A percentile compares a stretch with the other conserved stretches of the same genome.
Evolutionary conservation across 2,329 filamentous ascomycete genomes (phyloP).

Genomic region (Fusarium xyrophilum): DNA sequence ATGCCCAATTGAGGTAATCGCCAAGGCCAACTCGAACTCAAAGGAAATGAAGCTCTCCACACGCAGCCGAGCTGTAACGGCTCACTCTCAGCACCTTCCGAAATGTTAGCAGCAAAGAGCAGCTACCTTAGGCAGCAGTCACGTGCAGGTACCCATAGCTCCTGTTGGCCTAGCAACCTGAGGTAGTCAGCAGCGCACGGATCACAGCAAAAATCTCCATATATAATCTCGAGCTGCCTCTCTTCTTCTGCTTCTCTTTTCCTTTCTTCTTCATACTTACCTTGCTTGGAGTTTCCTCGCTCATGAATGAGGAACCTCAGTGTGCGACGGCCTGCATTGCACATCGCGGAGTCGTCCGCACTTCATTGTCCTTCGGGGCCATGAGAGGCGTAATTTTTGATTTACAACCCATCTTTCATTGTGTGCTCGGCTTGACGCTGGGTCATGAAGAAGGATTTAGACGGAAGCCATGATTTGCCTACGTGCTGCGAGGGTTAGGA

Average conservation of each 20-base stretch:
- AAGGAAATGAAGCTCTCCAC: slow-evolving; percentile 12
- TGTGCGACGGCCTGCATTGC: slow-evolving; percentile 60
- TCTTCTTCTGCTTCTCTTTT: slow-evolving; percentile 41
- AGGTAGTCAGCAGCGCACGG: slow-evolving; percentile 14
- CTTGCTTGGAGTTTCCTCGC: slow-evolving; percentile 54
- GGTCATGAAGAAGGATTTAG: slow-evolving; percentile 38
- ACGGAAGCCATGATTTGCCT: fast-evolving
- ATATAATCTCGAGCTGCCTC: slow-evolving; percentile 42
- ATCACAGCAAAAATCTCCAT: background rate
- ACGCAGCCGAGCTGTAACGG: background rate
- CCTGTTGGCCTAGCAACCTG: background rate
- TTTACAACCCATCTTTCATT: slow-evolving; percentile 53
- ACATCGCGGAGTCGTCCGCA: slow-evolving; percentile 59
- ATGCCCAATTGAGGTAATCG: background rate
- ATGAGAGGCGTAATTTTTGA: slow-evolving; percentile 63
- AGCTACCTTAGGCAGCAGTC: background rate
- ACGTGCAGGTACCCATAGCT: background rate
- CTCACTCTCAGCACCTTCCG: background rate
- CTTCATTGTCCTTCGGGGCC: slow-evolving; percentile 63
- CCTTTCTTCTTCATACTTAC: slow-evolving; percentile 61
- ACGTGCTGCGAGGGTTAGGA: too few species aligned
- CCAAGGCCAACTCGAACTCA: slow-evolving; percentile 9
- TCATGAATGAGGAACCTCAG: slow-evolving; percentile 55
- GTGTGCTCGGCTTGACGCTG: slow-evolving; percentile 47
- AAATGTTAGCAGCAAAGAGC: background rate